Evolutionary conservation across 1,284 basidiomycete species (phyloP), one percentile per base, ranked within the genome.

Genomic region (Marasmius fiardii): DNA sequence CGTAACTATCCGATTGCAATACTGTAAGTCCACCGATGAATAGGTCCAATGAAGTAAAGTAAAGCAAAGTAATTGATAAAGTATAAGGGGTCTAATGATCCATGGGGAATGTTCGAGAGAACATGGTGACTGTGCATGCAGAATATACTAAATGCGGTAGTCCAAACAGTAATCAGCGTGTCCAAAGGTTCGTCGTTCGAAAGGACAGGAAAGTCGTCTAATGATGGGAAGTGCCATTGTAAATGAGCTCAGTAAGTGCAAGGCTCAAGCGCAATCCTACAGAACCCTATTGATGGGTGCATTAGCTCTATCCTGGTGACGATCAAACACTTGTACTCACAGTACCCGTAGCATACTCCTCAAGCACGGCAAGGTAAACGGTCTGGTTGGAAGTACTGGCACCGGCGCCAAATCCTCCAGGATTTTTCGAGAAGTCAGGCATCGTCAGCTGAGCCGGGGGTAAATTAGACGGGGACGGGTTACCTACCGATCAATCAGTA

Each of bases 351-450:
- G 68, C 74, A 64, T 74, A 80, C 58, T 80, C 78, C 60, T 81
- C 79, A 43, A 79, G 49, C 7, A 80, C 76, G 20, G 68, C 67
- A 4, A 80, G 57, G 48, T 73, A 70, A 58, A 77, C 69, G 4
- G 69, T 67, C 10, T 65, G 63, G 58, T 78, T 70, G 53, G 57
- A 64, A 4, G 63, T 71, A 2, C 57, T 43, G 45, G 62, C 58
- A 11, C 78, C 76, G 6, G 57, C 49, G 14, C 75, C 76, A 51
- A 72, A 78, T 1, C 76, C 79, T 21, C 73, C 75, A 18, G 68
- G 68, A 7, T 67, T 58, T 53, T 70, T 65, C 1, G 77, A 72
- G 58, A 81, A 77, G 68, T 80, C 69, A 16, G 79, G 79, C 78
- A 80, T 80, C 20, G 66, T 69, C 28, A 80, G 67, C 51, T 71